These are phyloP conservation scores for Penicillium paneum DNA, from an alignment of 2,329 filamentous ascomycete genomes.

Conservation along the genomic window DNA sequence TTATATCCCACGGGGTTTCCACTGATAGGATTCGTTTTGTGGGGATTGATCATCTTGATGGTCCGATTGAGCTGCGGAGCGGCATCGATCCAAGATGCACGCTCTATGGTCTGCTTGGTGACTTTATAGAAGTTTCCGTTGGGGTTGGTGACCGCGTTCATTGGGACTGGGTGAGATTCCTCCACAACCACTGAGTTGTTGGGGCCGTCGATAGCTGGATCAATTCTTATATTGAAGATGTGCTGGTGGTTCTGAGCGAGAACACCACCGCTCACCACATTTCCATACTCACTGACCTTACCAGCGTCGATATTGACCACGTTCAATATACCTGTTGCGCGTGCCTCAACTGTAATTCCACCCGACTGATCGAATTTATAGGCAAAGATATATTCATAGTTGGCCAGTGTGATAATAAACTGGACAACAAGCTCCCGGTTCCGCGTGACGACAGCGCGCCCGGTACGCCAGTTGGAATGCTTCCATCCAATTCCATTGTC, in stretches of 20 bases:
- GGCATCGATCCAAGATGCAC: conserved; percentile 49
- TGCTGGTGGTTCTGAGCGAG: conserved; percentile 70
- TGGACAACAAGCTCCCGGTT: conserved; percentile 62
- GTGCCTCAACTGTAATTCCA: conserved; percentile 61
- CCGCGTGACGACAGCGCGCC: conserved; percentile 58
- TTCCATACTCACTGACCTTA: conserved; percentile 62
- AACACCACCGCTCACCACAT: conserved; percentile 63
- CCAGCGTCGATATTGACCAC: conserved; percentile 62
- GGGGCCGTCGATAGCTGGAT: conserved; percentile 57
- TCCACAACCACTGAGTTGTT: conserved; percentile 55
- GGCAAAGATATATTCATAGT: conserved; percentile 48
- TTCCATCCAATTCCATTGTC: conserved; percentile 66
- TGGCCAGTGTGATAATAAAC: conserved; percentile 64
- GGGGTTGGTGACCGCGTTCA: conserved; percentile 52
- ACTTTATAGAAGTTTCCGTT: conserved; percentile 53
- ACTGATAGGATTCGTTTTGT: conserved; percentile 53
- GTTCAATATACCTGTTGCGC: conserved; percentile 65
- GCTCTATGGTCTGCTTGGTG: conserved; percentile 45
- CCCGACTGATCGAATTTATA: conserved; percentile 55
- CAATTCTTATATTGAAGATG: conserved; percentile 66
- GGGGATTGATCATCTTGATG: conserved; percentile 58
- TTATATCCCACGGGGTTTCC: conserved; percentile 55
- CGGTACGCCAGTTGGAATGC: conserved; percentile 66
- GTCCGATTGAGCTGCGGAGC: conserved; percentile 45
- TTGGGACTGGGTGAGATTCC: conserved; percentile 58